Evolutionary conservation across 768 basidiomycete genomes (phyloP).

Genomic region (Kockovaella imperatae): DNA sequence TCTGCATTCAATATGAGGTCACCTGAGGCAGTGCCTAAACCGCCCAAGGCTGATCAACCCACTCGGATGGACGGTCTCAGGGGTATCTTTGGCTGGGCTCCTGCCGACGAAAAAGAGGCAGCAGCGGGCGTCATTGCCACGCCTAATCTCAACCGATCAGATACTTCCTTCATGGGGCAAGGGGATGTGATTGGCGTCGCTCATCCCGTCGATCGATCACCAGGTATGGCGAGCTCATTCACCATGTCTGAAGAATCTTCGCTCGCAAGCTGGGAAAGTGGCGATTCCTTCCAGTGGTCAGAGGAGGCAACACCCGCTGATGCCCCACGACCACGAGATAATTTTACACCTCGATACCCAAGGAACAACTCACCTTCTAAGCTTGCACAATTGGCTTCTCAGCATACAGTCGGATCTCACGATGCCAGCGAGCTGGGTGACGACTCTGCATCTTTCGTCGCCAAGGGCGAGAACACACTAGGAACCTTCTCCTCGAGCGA

Average conservation of each 20-base stretch:
- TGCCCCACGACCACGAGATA: constrained; percentile 33
- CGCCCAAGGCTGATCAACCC: constrained; percentile 20
- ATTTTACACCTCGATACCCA: constrained; percentile 45
- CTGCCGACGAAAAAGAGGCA: constrained; percentile 8
- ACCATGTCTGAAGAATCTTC: constrained; percentile 35
- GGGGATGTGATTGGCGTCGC: constrained; percentile 41
- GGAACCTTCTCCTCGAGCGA: too few species aligned
- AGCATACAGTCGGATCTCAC: constrained; percentile 26
- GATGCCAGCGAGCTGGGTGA: constrained; percentile 37
- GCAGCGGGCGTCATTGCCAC: constrained; percentile 9
- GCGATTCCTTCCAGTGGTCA: constrained; percentile 41
- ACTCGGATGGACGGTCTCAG: constrained; percentile 35
- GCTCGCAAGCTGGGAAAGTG: constrained; percentile 42
- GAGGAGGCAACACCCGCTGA: constrained; percentile 23
- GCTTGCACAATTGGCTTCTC: constrained; percentile 28
- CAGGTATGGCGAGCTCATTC: constrained; percentile 36
- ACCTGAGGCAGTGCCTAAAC: neutral
- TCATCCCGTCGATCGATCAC: constrained; percentile 26
- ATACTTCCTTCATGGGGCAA: constrained; percentile 22
- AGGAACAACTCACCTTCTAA: constrained; percentile 35
- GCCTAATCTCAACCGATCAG: constrained; percentile 11
- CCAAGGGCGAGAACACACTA: too few species aligned
- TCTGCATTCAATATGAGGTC: constrained; percentile 11
- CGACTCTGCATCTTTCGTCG: constrained; percentile 8
- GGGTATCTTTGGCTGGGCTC: constrained; percentile 37